Percentiles rank a stretch among this genome's conserved stretches.
Conservation (phyloP, 768 basidiomycete species). For the Lyophyllum decastes region DNA sequence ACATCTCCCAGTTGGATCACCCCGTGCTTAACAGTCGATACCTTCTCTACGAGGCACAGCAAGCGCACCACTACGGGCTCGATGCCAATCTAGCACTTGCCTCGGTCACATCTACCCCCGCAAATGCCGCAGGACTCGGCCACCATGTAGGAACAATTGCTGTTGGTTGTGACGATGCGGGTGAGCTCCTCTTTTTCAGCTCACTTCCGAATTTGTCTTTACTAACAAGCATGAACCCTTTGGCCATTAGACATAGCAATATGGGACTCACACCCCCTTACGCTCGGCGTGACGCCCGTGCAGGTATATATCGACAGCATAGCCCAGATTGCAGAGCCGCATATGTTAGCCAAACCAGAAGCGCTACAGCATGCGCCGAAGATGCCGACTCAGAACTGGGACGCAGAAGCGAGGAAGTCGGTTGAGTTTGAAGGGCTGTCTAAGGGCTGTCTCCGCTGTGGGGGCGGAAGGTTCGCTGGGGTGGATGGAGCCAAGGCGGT, state of each 20-base stretch:
- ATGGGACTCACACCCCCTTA: slow-evolving; percentile 79
- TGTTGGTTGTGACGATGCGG: slow-evolving; percentile 39
- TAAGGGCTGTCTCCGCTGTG: slow-evolving; percentile 72
- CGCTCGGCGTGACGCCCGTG: slow-evolving; percentile 75
- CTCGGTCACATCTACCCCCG: slow-evolving; percentile 67
- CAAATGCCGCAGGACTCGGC: slow-evolving; percentile 60
- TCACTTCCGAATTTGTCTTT: background rate
- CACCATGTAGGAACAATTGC: slow-evolving; percentile 69
- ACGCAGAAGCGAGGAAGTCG: slow-evolving; percentile 57
- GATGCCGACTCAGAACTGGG: slow-evolving; percentile 61
- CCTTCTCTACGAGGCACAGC: slow-evolving; percentile 71
- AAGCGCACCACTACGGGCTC: slow-evolving; percentile 68
- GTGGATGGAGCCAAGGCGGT: background rate
- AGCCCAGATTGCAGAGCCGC: slow-evolving; percentile 48
- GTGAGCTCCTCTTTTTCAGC: background rate
- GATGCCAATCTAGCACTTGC: slow-evolving; percentile 56
- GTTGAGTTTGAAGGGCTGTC: slow-evolving; percentile 59
- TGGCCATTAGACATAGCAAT: slow-evolving; percentile 46
- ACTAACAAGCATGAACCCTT: background rate
- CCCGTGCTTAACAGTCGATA: slow-evolving; percentile 63
- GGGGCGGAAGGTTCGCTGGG: slow-evolving; percentile 26
- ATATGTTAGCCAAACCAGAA: slow-evolving; percentile 42
- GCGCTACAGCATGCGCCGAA: slow-evolving; percentile 52
- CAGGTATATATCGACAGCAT: slow-evolving; percentile 89
- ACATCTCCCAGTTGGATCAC: slow-evolving; percentile 47